Evolutionary conservation across 2,329 filamentous ascomycete genomes (phyloP).

Genomic region (Phyllosticta citriasiana): DNA sequence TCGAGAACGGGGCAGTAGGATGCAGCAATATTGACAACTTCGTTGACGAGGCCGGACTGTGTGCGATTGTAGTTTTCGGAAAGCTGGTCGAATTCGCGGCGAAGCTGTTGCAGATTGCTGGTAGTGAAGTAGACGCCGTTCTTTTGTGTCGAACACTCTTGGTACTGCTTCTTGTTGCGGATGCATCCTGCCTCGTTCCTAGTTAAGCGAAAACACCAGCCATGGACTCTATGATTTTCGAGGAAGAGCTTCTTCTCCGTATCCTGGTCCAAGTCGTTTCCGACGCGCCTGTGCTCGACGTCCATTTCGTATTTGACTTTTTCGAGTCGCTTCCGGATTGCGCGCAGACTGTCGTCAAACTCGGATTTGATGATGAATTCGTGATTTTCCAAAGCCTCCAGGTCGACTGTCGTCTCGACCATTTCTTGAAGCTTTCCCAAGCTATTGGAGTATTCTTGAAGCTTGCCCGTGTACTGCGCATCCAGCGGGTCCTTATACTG

Average conservation of each 20-base stretch:
- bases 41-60: conserved; percentile 78
- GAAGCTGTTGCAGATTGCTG: conserved; percentile 63
- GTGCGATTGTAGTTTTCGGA: conserved; percentile 93
- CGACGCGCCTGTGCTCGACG: conserved; percentile 65
- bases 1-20: conserved; percentile 94
- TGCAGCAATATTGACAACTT: conserved; percentile 86
- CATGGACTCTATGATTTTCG: conserved; percentile 90
- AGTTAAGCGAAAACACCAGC: conserved; percentile 92
- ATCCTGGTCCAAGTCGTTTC: conserved; percentile 77
- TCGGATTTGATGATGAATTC: conserved; percentile 99
- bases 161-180: conserved; percentile 78
- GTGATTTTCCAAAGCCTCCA: conserved; percentile 90
- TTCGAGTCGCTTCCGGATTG: conserved; percentile 87
- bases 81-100: conserved; percentile 86
- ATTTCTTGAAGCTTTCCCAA: conserved; percentile 87
- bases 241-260: conserved; percentile 98
- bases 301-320: conserved; percentile 75
- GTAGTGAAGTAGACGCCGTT: conserved; percentile 99
- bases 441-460: conserved; percentile 62
- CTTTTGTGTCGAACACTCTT: conserved; percentile 96
- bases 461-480: conserved; percentile 72
- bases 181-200: conserved; percentile 86
- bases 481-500: conserved; percentile 81
- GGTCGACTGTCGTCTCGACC: conserved; percentile 95
- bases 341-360: conserved; percentile 78